These are phyloP conservation scores for Protomyces macrosporus DNA, from an alignment of 1,139 yeast genomes.

Conservation along the genomic window DNA sequence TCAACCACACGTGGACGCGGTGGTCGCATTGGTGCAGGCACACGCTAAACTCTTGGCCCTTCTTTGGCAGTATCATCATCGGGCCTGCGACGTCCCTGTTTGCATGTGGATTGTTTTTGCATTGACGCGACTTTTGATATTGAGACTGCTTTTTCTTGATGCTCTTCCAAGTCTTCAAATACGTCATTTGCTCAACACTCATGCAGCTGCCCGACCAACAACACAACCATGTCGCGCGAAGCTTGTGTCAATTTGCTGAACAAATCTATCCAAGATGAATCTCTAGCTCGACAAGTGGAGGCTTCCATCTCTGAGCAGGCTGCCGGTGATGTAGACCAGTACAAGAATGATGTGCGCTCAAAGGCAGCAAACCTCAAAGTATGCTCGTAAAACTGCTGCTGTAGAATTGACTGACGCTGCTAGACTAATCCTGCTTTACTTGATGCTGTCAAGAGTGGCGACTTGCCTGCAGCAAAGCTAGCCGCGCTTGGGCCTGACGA, in stretches of 20 bases:
- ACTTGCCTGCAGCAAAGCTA: background rate
- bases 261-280: background rate
- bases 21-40: no score
- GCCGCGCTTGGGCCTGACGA: background rate
- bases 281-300: conserved; percentile 4
- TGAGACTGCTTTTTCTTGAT: no score
- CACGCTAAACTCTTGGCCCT: no score
- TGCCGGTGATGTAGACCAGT: conserved; percentile 1
- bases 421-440: background rate
- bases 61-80: no score
- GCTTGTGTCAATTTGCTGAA: conserved; percentile 7
- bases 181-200: no score
- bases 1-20: background rate
- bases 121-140: no score
- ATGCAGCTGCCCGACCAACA: no score
- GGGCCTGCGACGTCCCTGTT: no score
- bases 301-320: conserved; percentile 1
- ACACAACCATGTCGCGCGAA: conserved; percentile 13
- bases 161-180: no score
- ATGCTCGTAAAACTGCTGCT: background rate
- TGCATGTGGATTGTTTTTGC: no score
- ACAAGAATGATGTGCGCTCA: conserved; percentile 11
- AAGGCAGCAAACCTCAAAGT: conserved; percentile 10
- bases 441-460: background rate
- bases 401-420: background rate